These are phyloP conservation scores for Yamadazyma sp. DNA, from an alignment of 805 yeast genomes.

Conservation along the genomic window DNA sequence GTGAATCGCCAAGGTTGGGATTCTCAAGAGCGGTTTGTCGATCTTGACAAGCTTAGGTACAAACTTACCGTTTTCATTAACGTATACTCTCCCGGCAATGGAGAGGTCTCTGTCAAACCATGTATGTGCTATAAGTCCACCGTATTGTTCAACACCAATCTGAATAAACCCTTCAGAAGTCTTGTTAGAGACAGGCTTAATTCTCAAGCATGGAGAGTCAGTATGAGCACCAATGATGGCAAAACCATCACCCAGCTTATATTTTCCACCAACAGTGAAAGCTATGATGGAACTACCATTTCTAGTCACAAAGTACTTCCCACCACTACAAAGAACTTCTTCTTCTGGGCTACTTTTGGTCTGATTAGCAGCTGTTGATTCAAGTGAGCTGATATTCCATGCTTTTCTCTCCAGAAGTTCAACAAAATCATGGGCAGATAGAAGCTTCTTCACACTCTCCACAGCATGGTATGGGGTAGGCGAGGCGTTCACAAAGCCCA, in stretches of 20 bases:
- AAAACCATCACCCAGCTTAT: slow-evolving; percentile 76
- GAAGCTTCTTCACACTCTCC: slow-evolving; percentile 53
- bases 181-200: slow-evolving; percentile 82
- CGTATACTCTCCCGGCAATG: slow-evolving; percentile 88
- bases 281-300: slow-evolving; percentile 89
- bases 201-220: slow-evolving; percentile 85
- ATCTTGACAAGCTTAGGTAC: slow-evolving; percentile 74
- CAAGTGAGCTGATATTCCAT: slow-evolving; percentile 50
- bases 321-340: slow-evolving; percentile 16
- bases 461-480: slow-evolving; percentile 97
- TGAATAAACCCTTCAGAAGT: slow-evolving; percentile 75
- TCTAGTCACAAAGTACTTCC: slow-evolving; percentile 83
- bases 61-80: slow-evolving; percentile 40
- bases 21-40: slow-evolving; percentile 80
- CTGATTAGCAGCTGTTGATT: background rate
- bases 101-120: slow-evolving; percentile 96
- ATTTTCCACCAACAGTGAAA: slow-evolving; percentile 73
- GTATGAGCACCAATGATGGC: slow-evolving; percentile 96
- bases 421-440: slow-evolving; percentile 62
- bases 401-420: slow-evolving; percentile 69
- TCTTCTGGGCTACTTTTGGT: background rate
- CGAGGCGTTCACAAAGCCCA: slow-evolving; percentile 75
- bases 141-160: slow-evolving; percentile 91
- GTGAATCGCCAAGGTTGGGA: slow-evolving; percentile 94
- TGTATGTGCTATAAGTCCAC: slow-evolving; percentile 95